Evolutionary conservation across 2,329 filamentous ascomycete genomes (phyloP), one percentile per base, ranked within the genome.

Genomic region (Zymoseptoria crescenta): DNA sequence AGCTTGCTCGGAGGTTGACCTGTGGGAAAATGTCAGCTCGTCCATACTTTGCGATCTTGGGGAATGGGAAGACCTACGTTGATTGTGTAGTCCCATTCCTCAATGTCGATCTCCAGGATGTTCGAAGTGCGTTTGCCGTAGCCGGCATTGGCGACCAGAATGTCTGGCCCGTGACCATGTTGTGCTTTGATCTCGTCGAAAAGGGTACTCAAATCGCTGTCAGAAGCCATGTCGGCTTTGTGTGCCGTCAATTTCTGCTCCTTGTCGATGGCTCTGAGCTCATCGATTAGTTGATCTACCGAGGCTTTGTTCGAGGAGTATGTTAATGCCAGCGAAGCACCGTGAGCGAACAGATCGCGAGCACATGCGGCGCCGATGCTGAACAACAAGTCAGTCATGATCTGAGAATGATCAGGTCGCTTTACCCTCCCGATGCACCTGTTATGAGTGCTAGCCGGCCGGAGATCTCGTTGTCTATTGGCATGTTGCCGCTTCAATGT

Each of bases 121-220:
- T 73, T 69, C 13, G 64, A 68, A 3, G 83, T 80, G 8, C 84
- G 78, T 67, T 84, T 85, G 30, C 85, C 85, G 62, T 86, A 80
- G 0, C 85, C 86, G 1, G 86, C 86, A 66, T 89, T 89, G 8
- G 81, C 82, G 27, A 89, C 71, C 2, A 88, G 74, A 21, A 89
- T 87, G 66, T 87, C 83, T 0, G 83, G 83, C 13, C 62, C 62
- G 2, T 78, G 76, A n/a, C 75, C 76, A 68, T 87, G 83, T 55
- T 80, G 68, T 0, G 73, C 67, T 53, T 78, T 73, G 50, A 87
- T 81, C 57, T 84, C 78, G 13, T 74, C 65, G 58, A 84, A 85
- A 64, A 87, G 77, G 3, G 71, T 68, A 49, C 79, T 71, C 30
- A 86, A 81, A 52, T 82, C 79, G 6, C 78, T 77, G 4, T 79